Conservation (phyloP, 371 early-diverging fungal species). For the Mucor mucedo region DNA sequence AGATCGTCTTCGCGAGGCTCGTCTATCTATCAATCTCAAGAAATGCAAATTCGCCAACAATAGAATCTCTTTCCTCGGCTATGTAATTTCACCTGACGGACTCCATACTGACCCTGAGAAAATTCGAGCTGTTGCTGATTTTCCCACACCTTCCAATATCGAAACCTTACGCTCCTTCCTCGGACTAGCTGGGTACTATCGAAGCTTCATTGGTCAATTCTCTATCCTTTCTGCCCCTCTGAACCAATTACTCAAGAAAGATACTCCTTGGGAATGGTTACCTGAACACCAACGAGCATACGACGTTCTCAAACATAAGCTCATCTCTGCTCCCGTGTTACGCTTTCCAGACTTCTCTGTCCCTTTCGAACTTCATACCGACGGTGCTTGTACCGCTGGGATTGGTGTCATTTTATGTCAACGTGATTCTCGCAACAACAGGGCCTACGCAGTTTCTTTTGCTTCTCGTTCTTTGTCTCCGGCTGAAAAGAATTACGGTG, state of each 20-base stretch:
- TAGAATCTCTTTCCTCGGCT: slow-evolving; percentile 18
- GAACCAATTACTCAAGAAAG: slow-evolving; percentile 4
- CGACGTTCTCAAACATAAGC: slow-evolving; percentile 6
- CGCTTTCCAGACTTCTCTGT: too few species aligned
- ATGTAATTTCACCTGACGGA: not conserved
- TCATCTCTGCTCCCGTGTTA: too few species aligned
- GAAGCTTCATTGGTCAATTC: slow-evolving; percentile 9
- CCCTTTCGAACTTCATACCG: too few species aligned
- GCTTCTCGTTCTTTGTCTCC: slow-evolving; percentile 13
- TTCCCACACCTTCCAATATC: not conserved
- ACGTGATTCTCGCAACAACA: not conserved
- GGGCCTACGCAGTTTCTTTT: slow-evolving; percentile 14
- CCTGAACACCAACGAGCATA: slow-evolving; percentile 1
- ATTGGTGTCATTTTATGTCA: slow-evolving; percentile 16
- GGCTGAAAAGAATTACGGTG: slow-evolving; percentile 14
- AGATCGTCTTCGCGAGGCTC: slow-evolving; percentile 20
- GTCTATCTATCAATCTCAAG: slow-evolving; percentile 31
- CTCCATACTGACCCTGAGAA: slow-evolving; percentile 1
- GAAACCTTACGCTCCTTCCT: slow-evolving; percentile 2
- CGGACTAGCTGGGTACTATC: too few species aligned
- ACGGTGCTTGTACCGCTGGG: slow-evolving; percentile 3
- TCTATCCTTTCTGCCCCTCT: slow-evolving; percentile 9
- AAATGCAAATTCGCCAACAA: slow-evolving; percentile 47
- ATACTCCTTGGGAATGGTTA: slow-evolving; percentile 7
- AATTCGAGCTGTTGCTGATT: not conserved